Evolutionary conservation across 2,329 filamentous ascomycete genomes (phyloP).

Genomic region (Alternaria arborescens): DNA sequence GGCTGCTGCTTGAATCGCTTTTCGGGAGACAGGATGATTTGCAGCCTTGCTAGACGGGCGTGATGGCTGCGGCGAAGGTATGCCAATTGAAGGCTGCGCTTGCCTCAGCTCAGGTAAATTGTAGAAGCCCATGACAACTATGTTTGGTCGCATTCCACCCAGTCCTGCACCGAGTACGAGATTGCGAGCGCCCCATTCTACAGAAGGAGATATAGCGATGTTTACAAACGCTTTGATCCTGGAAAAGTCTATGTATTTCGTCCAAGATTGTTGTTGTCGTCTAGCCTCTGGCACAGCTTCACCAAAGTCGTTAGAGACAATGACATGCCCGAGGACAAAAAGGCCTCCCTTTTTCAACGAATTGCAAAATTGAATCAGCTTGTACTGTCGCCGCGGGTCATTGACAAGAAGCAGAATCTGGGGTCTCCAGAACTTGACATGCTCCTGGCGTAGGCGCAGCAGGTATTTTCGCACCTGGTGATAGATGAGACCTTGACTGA

Average conservation of each 20-base stretch:
- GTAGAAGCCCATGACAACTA: constrained; percentile 81
- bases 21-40: constrained; percentile 40
- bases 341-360: constrained; percentile 86
- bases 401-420: constrained; percentile 87
- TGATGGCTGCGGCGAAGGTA: constrained; percentile 60
- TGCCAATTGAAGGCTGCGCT: constrained; percentile 64
- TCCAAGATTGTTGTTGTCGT: constrained; percentile 82
- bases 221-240: constrained; percentile 91
- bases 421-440: constrained; percentile 93
- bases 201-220: constrained; percentile 79
- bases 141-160: constrained; percentile 89
- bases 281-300: constrained; percentile 81
- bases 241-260: constrained; percentile 85
- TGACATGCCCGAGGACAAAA: constrained; percentile 87
- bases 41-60: constrained; percentile 41
- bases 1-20: constrained; percentile 44
- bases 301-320: constrained; percentile 84
- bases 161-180: constrained; percentile 82
- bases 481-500: constrained; percentile 88
- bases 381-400: constrained; percentile 80
- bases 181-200: constrained; percentile 87
- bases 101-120: constrained; percentile 79
- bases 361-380: constrained; percentile 90
- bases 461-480: constrained; percentile 88
- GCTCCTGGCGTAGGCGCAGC: constrained; percentile 81